phyloP scores from a whole-genome alignment of 768 basidiomycete species.

The Suillus luteus region DNA sequence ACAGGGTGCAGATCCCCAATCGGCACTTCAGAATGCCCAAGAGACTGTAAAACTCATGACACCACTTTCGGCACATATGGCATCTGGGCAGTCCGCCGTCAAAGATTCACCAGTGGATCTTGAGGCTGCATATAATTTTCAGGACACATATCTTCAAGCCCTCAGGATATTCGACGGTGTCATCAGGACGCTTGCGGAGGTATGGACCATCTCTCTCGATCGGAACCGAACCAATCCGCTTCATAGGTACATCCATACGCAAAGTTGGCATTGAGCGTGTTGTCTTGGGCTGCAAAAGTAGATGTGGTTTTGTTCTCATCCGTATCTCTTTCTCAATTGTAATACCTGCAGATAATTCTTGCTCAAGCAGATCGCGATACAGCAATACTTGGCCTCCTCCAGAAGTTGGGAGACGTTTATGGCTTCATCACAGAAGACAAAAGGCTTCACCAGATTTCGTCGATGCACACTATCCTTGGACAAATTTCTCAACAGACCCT shows the following conservation, averaged over 20 bases:
- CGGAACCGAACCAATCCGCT: neutral
- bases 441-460: slow-evolving; percentile 4
- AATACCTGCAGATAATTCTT: neutral
- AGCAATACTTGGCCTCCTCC: slow-evolving; percentile 8
- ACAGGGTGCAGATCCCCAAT: neutral
- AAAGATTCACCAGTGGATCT: neutral
- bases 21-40: neutral
- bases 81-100: neutral
- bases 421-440: slow-evolving; percentile 8
- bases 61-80: neutral
- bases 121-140: neutral
- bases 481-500: neutral
- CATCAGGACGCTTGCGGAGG: neutral
- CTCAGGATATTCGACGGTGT: slow-evolving; percentile 6
- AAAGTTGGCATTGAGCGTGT: slow-evolving; percentile 4
- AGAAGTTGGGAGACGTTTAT: slow-evolving; percentile 10
- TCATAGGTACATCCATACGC: slow-evolving; percentile 10
- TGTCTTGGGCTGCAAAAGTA: slow-evolving; percentile 7
- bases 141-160: slow-evolving; percentile 1
- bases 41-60: too few relatives aligned
- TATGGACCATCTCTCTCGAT: neutral
- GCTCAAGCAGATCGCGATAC: slow-evolving; percentile 3
- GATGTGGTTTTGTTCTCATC: neutral
- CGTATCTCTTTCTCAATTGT: neutral
- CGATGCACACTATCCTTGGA: slow-evolving; percentile 1